These are phyloP conservation scores for Termitomyces sp. DNA, from an alignment of 768 basidiomycete genomes.

Conservation along the genomic window DNA sequence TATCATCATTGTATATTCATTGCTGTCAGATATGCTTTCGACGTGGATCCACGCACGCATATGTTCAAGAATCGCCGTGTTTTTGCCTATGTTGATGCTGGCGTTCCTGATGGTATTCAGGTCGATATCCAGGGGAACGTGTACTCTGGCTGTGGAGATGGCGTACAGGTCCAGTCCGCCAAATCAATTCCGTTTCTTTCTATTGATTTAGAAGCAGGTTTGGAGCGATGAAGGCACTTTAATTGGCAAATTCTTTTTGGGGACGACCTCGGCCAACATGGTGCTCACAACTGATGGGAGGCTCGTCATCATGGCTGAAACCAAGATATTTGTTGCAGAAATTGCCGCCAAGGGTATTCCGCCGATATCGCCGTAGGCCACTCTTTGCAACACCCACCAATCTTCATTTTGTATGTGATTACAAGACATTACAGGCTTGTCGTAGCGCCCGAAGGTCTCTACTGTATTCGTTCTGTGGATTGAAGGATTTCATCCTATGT, in stretches of 20 bases:
- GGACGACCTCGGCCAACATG: conserved; percentile 40
- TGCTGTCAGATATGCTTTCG: conserved; percentile 56
- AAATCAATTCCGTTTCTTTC: not conserved
- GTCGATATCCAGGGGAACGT: conserved; percentile 65
- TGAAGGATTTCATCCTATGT: not conserved
- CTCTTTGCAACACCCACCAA: not conserved
- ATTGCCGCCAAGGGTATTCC: conserved; percentile 35
- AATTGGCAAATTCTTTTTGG: conserved; percentile 63
- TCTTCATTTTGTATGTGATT: not conserved
- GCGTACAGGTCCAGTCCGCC: conserved; percentile 46
- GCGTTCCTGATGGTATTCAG: conserved; percentile 66
- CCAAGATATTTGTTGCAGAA: conserved; percentile 43
- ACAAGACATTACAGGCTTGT: not conserved
- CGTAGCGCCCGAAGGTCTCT: not conserved
- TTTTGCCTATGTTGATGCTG: conserved; percentile 65
- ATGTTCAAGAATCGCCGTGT: conserved; percentile 59
- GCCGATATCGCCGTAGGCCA: conserved; percentile 10
- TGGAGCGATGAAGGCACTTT: conserved; percentile 54
- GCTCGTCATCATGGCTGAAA: conserved; percentile 45
- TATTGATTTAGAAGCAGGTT: conserved; percentile 31
- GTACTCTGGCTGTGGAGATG: conserved; percentile 69
- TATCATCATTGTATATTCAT: not conserved
- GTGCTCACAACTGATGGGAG: conserved; percentile 41
- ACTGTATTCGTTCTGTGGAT: not conserved
- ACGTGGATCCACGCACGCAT: conserved; percentile 55